Percentiles rank a stretch among this genome's conserved stretches.
Conservation (phyloP, 805 yeast species). For the Sugiyamaella smithiae region DNA sequence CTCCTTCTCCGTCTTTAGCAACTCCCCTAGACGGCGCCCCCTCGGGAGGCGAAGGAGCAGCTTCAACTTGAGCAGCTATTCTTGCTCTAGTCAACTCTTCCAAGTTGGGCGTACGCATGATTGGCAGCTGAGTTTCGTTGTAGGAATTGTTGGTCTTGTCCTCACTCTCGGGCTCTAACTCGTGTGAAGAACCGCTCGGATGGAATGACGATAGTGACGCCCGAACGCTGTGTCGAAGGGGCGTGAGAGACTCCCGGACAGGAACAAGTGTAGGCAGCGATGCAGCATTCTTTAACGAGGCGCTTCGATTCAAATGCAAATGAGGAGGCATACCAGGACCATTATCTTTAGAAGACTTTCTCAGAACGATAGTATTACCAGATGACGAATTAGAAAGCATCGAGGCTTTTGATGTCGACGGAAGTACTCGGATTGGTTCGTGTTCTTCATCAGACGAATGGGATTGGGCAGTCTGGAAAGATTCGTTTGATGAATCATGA, state of each 20-base stretch:
- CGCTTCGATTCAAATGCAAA: not conserved
- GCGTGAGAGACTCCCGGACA: not conserved
- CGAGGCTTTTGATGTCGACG: constrained; percentile 1
- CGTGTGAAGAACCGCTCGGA: constrained; percentile 4
- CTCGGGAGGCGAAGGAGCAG: not conserved
- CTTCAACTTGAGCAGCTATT: constrained; percentile 2
- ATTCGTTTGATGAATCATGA: constrained; percentile 22
- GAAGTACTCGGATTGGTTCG: not conserved
- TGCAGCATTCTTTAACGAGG: constrained; percentile 10
- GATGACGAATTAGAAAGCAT: constrained; percentile 12
- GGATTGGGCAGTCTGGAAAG: constrained; percentile 20
- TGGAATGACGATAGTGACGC: constrained; percentile 11
- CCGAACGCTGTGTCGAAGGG: constrained; percentile 10
- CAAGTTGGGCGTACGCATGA: not conserved
- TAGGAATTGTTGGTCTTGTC: not conserved
- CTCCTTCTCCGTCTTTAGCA: not conserved
- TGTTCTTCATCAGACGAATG: constrained; percentile 3
- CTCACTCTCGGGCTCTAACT: constrained; percentile 2
- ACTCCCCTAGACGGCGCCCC: not conserved
- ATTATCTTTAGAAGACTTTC: not conserved
- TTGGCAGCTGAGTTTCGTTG: not conserved
- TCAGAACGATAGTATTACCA: constrained; percentile 11
- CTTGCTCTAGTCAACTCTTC: not conserved
- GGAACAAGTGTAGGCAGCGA: constrained; percentile 8
- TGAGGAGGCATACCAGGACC: not conserved